Evolutionary conservation across 495 filamentous ascomycete species (phyloP).

Genomic region (Penicillium coffeae): DNA sequence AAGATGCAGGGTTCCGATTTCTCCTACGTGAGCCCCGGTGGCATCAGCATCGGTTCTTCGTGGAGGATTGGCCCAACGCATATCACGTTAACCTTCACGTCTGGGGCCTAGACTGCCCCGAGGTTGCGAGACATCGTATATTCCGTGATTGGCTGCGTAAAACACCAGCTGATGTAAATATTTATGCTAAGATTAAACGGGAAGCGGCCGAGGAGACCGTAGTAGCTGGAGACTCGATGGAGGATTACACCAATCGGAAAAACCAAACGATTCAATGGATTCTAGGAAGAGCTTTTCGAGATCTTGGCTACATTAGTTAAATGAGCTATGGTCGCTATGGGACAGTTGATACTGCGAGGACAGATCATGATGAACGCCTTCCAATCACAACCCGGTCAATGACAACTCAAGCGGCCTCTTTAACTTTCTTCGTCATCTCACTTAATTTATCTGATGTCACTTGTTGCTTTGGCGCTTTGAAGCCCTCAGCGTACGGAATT

Average conservation of each 20-base stretch:
- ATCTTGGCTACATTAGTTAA: constrained; percentile 21
- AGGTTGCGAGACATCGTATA: constrained; percentile 39
- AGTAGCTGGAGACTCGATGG: constrained; percentile 29
- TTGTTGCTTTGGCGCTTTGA: neutral
- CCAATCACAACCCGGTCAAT: no score
- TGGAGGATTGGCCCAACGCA: constrained; percentile 19
- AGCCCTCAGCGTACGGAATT: constrained; percentile 15
- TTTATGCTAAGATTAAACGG: constrained; percentile 38
- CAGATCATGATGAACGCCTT: no score
- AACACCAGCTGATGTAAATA: constrained; percentile 29
- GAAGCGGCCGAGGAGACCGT: constrained; percentile 29
- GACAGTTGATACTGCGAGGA: no score
- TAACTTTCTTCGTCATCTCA: neutral
- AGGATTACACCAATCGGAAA: constrained; percentile 41
- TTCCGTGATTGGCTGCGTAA: constrained; percentile 46
- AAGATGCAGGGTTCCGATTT: constrained; percentile 40
- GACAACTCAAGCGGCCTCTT: no score
- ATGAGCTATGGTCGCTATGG: no score
- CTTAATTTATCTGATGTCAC: neutral
- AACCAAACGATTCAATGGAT: constrained; percentile 38
- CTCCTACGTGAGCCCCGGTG: constrained; percentile 42
- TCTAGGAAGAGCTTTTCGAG: constrained; percentile 32
- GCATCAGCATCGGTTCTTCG: constrained; percentile 47
- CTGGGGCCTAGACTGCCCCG: constrained; percentile 40
- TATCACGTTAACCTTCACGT: constrained; percentile 43